Percentiles rank a stretch among this genome's conserved stretches.
phyloP scores from a whole-genome alignment of 768 basidiomycete species.

The Gymnopilus junonius region DNA sequence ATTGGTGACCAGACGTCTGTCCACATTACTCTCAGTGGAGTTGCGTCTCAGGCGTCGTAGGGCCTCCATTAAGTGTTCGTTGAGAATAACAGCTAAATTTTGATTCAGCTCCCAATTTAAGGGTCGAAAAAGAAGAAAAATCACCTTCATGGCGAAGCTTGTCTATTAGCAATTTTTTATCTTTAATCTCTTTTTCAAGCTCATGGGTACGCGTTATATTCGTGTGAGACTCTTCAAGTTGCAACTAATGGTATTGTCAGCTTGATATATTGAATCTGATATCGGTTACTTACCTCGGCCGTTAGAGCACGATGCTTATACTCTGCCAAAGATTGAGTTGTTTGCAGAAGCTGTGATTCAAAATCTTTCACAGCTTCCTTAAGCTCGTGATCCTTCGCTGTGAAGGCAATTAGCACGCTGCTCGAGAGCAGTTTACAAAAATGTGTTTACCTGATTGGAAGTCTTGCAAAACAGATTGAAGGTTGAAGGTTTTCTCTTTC shows the following conservation, averaged over 20 bases:
- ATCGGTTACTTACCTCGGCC: conserved; percentile 69
- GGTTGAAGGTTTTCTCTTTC: conserved; percentile 75
- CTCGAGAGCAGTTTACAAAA: conserved; percentile 2
- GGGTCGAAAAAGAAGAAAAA: conserved; percentile 18
- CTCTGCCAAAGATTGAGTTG: conserved; percentile 83
- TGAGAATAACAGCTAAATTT: conserved; percentile 87
- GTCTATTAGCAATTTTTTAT: conserved; percentile 93
- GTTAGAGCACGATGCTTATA: conserved; percentile 86
- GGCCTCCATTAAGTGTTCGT: conserved; percentile 97
- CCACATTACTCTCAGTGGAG: conserved; percentile 90
- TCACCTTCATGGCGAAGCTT: conserved; percentile 94
- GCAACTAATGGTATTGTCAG: conserved; percentile 49
- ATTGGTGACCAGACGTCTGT: conserved; percentile 92
- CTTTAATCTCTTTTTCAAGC: conserved; percentile 90
- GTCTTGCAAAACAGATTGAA: conserved; percentile 93
- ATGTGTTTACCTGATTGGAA: conserved; percentile 82
- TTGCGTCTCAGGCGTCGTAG: conserved; percentile 90
- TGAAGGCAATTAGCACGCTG: background rate
- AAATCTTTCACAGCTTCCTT: conserved; percentile 82
- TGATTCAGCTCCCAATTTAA: conserved; percentile 2
- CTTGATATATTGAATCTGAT: conserved; percentile 5
- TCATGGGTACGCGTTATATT: conserved; percentile 69
- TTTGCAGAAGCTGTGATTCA: conserved; percentile 70
- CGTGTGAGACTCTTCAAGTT: conserved; percentile 73
- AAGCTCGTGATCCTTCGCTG: conserved; percentile 93